Percentiles rank a stretch among this genome's conserved stretches.
These are phyloP conservation scores for Gomphus sp. DNA, from an alignment of 1,284 basidiomycete genomes.

Conservation along the genomic window DNA sequence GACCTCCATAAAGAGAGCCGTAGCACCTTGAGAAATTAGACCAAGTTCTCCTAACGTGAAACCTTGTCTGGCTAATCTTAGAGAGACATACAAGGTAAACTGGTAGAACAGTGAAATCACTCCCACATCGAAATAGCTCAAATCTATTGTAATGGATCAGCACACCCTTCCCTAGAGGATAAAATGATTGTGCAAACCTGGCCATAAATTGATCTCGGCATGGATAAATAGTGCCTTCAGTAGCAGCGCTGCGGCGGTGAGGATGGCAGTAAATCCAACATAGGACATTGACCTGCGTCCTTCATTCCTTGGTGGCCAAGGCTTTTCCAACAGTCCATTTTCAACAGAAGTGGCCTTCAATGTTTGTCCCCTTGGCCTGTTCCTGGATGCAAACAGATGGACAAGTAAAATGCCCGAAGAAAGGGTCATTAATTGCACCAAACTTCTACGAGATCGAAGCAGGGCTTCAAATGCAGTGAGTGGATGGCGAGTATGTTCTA, in stretches of 20 bases:
- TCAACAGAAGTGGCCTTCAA: conserved; percentile 22
- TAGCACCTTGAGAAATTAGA: conserved; percentile 81
- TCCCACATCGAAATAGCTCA: conserved; percentile 72
- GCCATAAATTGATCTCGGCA: conserved; percentile 50
- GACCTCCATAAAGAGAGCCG: conserved; percentile 80
- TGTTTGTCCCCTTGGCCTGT: conserved; percentile 45
- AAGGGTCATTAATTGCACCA: conserved; percentile 72
- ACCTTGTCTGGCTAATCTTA: conserved; percentile 84
- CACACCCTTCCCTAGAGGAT: not conserved
- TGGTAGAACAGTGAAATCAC: conserved; percentile 82
- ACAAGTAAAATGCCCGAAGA: conserved; percentile 71
- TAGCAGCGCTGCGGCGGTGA: conserved; percentile 38
- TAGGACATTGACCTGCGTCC: conserved; percentile 51
- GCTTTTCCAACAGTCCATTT: conserved; percentile 50
- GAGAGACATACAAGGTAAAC: conserved; percentile 81
- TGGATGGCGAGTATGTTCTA: conserved; percentile 22
- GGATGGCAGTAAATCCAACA: conserved; percentile 46
- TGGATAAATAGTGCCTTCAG: conserved; percentile 37
- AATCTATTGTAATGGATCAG: conserved; percentile 36
- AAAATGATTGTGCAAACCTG: conserved; percentile 34
- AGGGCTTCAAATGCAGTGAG: conserved; percentile 52
- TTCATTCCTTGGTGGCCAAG: conserved; percentile 68
- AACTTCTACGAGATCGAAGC: conserved; percentile 58
- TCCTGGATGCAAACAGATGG: conserved; percentile 65
- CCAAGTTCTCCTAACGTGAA: conserved; percentile 94